Conservation (phyloP, 2,329 filamentous ascomycete species). For the Penicillium sp. region DNA sequence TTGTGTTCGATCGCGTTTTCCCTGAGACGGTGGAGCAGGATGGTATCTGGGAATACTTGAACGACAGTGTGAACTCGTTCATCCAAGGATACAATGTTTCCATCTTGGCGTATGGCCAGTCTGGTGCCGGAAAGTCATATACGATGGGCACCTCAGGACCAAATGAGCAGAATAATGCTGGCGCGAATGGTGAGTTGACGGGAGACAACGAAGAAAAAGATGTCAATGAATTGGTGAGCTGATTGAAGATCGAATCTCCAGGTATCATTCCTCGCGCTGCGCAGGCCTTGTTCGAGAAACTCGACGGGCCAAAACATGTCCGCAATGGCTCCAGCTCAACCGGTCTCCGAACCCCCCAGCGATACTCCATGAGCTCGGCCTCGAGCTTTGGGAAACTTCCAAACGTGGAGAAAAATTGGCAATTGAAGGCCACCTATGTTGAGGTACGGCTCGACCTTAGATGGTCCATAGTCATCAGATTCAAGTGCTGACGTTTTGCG, state of each 20-base stretch:
- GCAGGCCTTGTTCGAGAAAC: conserved; percentile 80
- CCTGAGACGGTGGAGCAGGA: conserved; percentile 79
- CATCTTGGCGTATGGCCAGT: conserved; percentile 94
- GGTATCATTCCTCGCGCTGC: conserved; percentile 94
- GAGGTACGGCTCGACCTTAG: conserved; percentile 47
- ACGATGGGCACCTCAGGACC: conserved; percentile 97
- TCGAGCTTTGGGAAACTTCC: conserved; percentile 46
- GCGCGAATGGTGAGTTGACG: conserved; percentile 71
- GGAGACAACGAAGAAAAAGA: background rate
- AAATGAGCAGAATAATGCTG: conserved; percentile 68
- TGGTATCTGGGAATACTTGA: conserved; percentile 90
- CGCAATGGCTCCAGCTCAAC: conserved; percentile 73
- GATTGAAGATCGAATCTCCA: conserved; percentile 40
- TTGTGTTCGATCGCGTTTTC: conserved; percentile 96
- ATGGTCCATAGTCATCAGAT: background rate
- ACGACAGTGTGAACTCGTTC: conserved; percentile 86
- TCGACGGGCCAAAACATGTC: conserved; percentile 62
- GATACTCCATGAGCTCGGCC: conserved; percentile 68
- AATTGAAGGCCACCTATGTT: conserved; percentile 89
- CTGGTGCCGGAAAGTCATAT: conserved; percentile 95
- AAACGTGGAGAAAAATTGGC: conserved; percentile 75
- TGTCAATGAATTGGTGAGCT: background rate
- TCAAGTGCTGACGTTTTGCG: conserved; percentile 3
- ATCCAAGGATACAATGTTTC: conserved; percentile 98
- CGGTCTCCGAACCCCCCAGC: conserved; percentile 75